phyloP scores from a whole-genome alignment of 345 rosid species.

The Noccaea caerulescens region DNA sequence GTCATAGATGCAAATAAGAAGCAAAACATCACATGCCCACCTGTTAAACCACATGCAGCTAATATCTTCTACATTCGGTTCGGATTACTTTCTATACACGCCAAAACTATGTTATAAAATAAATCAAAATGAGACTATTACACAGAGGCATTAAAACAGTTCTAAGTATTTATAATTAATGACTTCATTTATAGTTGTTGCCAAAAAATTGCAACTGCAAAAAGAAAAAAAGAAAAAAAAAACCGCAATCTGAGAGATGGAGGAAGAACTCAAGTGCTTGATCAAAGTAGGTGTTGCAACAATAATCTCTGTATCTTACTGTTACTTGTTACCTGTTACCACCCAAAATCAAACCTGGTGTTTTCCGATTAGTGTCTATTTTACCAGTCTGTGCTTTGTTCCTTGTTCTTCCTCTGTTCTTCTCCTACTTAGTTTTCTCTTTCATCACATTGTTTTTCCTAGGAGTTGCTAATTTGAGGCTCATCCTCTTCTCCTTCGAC shows the following conservation, averaged over 20 bases:
- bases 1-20: too few species aligned
- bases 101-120: neutral
- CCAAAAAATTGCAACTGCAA: neutral
- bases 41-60: constrained; percentile 2
- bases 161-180: too few species aligned
- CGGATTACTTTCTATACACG: neutral
- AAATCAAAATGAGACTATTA: neutral
- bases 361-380: neutral
- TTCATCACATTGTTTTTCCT: neutral
- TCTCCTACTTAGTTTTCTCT: constrained; percentile 2
- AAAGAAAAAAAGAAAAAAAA: neutral
- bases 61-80: neutral
- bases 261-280: constrained; percentile 5
- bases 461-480: neutral
- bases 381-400: constrained; percentile 6
- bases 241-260: neutral
- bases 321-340: constrained; percentile 5
- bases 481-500: constrained; percentile 2
- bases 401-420: constrained; percentile 1
- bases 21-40: neutral
- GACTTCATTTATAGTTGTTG: neutral
- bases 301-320: constrained; percentile 6
- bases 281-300: constrained; percentile 1
- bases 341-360: neutral
- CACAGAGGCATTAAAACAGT: too few species aligned